These are phyloP conservation scores for Candida jianshihensis DNA, from an alignment of 805 yeast species.

Conservation along the genomic window DNA sequence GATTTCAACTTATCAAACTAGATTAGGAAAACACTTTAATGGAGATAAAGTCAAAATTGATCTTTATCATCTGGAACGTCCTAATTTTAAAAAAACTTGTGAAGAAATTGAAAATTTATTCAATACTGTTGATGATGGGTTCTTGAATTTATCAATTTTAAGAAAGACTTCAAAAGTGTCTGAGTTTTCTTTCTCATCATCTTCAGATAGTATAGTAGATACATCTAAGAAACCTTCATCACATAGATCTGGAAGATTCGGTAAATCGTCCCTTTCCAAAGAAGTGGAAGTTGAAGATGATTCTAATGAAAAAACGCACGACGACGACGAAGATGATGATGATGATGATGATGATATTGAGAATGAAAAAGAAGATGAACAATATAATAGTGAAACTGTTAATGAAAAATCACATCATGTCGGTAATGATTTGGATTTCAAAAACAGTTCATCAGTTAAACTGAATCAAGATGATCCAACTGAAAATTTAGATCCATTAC, in stretches of 20 bases:
- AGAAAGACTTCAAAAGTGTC: slow-evolving; percentile 36
- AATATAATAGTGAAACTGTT: slow-evolving; percentile 5
- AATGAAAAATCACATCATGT: no score
- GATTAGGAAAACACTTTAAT: slow-evolving; percentile 16
- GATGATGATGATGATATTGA: slow-evolving; percentile 22
- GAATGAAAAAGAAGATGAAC: slow-evolving; percentile 5
- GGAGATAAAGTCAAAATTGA: slow-evolving; percentile 20
- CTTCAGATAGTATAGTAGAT: slow-evolving; percentile 8
- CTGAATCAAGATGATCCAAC: no score
- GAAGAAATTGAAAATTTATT: slow-evolving; percentile 49
- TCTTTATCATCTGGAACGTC: slow-evolving; percentile 20
- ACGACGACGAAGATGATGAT: slow-evolving; percentile 13
- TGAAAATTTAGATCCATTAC: slow-evolving; percentile 17
- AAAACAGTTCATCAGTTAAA: no score
- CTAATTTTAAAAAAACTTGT: slow-evolving; percentile 25
- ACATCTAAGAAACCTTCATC: slow-evolving; percentile 7
- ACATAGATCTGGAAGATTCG: slow-evolving; percentile 8
- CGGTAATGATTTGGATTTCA: no score
- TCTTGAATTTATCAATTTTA: slow-evolving; percentile 47
- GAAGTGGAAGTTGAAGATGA: slow-evolving; percentile 8
- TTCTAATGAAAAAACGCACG: slow-evolving; percentile 20
- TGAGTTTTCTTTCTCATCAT: slow-evolving; percentile 1
- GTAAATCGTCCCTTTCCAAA: slow-evolving; percentile 19
- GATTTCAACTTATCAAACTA: slow-evolving; percentile 18
- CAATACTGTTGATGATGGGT: slow-evolving; percentile 60